Evolutionary conservation across 2,329 filamentous ascomycete genomes (phyloP).

Genomic region (Aspergillaceae sp.): DNA sequence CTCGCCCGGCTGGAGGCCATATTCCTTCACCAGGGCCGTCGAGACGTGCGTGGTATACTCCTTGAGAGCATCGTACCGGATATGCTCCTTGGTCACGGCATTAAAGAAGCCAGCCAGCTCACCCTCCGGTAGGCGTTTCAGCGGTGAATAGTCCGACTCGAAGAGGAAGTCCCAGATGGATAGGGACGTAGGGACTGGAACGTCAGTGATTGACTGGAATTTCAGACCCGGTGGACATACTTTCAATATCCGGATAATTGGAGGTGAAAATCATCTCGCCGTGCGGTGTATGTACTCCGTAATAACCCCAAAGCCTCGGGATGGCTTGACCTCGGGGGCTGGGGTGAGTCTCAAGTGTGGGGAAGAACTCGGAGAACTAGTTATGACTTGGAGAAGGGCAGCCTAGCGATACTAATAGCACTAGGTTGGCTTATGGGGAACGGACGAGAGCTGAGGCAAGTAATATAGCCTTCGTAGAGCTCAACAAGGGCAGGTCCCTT

Average conservation of each 20-base stretch:
- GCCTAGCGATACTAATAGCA: too few species aligned
- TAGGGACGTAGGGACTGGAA: slow-evolving; percentile 6
- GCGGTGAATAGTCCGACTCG: slow-evolving; percentile 44
- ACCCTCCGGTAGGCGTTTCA: slow-evolving; percentile 30
- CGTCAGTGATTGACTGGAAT: neutral
- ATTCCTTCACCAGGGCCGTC: slow-evolving; percentile 49
- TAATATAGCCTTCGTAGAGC: too few species aligned
- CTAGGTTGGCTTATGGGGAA: too few species aligned
- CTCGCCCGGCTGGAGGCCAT: slow-evolving; percentile 47
- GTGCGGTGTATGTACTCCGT: too few species aligned
- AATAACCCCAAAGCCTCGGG: neutral
- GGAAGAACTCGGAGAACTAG: too few species aligned
- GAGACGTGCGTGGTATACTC: slow-evolving; percentile 50
- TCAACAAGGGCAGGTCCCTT: too few species aligned
- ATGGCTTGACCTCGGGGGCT: neutral
- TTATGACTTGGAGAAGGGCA: too few species aligned
- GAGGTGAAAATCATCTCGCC: neutral
- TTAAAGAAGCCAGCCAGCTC: slow-evolving; percentile 43
- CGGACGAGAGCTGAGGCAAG: too few species aligned
- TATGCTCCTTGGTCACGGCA: slow-evolving; percentile 49
- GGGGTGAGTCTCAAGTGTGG: too few species aligned
- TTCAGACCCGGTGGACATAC: neutral
- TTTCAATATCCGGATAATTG: neutral
- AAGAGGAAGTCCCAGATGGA: slow-evolving; percentile 56
- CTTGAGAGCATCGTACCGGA: slow-evolving; percentile 53